Base-by-base conservation (phyloP, 2,329 filamentous ascomycete genomes). In the Botrytis elliptica region DNA sequence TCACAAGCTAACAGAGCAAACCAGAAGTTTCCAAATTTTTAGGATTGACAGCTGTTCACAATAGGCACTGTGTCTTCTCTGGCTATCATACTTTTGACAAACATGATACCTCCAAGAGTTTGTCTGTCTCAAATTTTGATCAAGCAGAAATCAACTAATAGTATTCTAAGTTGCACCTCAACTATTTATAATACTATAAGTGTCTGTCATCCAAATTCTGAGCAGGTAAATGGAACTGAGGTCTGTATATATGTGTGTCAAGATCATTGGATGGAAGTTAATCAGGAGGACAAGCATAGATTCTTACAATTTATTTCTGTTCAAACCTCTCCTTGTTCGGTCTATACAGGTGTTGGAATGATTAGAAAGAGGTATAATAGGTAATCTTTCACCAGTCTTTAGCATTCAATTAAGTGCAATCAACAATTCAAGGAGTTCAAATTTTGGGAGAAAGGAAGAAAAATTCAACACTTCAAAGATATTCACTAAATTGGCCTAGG, bases 341-440 rank as follows among this genome's bases (percentile, higher is more conserved):
- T 38, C 4, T 7, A 1, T 5, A 2, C 7, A 12, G 4, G 9
- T 2, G 1, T 22, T 29, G 2, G 18, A 25, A 25, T 38, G 4
- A 7, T 36, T 0, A 9, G 9, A 36, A 60, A 0, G 5, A 25
- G 33, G 22, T 38, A 33, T 0, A 38, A 14, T 3, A 33, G 33
- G 33, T 33, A 25, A 22, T 0, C 1, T 22, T 25, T 36, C 1
- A 12, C 4, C 7, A 0, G 8, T 59, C 1, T 22, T 6, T 5
- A 4, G 2, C 8, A 1, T 20, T 38, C 4, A 5, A 7, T 22
- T 12, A 60, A 1, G 2, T 60, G 2, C 33, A 38, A 22, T 25
- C 3, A 3, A 25, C 3, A 25, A 12, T 9, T 60, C 2, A 16
- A 55, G 7, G 6, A 2, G 1, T 29, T 55, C 52, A 14, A n/a